A percentile compares a stretch with the other conserved stretches of the same genome.
phyloP scores from a whole-genome alignment of 371 early-diverging fungal genomes.

The Haplosporangium sp. region DNA sequence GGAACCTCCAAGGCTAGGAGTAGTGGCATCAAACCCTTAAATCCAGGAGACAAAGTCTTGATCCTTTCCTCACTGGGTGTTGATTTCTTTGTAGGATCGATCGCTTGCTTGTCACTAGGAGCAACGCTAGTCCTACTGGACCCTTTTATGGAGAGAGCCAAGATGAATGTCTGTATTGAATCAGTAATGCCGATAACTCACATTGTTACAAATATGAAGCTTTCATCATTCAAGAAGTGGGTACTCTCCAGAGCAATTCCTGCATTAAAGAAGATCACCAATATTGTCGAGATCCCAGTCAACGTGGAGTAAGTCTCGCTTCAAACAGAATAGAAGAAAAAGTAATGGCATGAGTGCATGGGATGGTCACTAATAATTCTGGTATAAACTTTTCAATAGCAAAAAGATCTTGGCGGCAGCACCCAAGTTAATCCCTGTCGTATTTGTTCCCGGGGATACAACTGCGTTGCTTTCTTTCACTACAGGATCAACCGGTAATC shows the following conservation, averaged over 20 bases:
- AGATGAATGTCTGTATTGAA: slow-evolving; percentile 56
- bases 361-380: no score
- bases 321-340: no score
- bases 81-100: slow-evolving; percentile 53
- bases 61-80: slow-evolving; percentile 51
- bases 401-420: slow-evolving; percentile 27
- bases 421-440: slow-evolving; percentile 41
- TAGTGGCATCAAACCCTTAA: slow-evolving; percentile 22
- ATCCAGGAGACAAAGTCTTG: slow-evolving; percentile 43
- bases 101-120: slow-evolving; percentile 44
- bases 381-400: slow-evolving; percentile 6
- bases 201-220: slow-evolving; percentile 55
- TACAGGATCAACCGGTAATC: slow-evolving; percentile 55
- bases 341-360: no score
- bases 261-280: slow-evolving; percentile 50
- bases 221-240: slow-evolving; percentile 55
- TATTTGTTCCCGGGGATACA: slow-evolving; percentile 37
- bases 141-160: slow-evolving; percentile 54
- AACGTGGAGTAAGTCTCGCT: slow-evolving; percentile 43
- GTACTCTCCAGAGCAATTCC: slow-evolving; percentile 50
- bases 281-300: slow-evolving; percentile 48
- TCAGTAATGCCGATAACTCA: slow-evolving; percentile 50
- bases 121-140: slow-evolving; percentile 50
- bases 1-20: slow-evolving; percentile 19
- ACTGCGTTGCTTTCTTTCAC: slow-evolving; percentile 55